Evolutionary conservation across 768 basidiomycete genomes (phyloP), one percentile per base, ranked within the genome.

Genomic region (Cystofilobasidium ferigula): DNA sequence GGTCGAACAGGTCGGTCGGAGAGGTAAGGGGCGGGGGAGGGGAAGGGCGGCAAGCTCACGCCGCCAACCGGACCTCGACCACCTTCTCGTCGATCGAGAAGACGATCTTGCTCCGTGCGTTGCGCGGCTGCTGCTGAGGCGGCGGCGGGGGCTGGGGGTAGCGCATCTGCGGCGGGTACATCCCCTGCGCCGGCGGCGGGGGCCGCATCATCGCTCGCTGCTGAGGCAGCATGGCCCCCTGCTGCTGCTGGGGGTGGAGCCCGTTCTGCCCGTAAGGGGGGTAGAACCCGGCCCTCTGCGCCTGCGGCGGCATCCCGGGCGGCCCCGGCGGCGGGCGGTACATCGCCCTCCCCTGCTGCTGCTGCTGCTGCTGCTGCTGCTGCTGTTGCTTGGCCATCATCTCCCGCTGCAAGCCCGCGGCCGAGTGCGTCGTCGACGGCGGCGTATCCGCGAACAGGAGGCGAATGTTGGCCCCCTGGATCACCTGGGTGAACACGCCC

Each of bases 391-490:
- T 20, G n/a, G 79, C 78, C 48, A 74, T 71, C 68, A 79, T 79
- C 57, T 75, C 72, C 59, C 75, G 79, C 63, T 75, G 77, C 59
- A 76, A 77, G 57, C 58, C 54, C 35, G 72, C 74, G 38, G 81
- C 78, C 2, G 82, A 77, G 70, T 86, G 85, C n/a, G 84, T 84
- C 24, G 86, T 81, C 0, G 91, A 89, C 0, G 91, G 86, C 0
- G 91, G 92, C 3, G 88, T 88, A 76, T 98, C 95, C 57, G 93
- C 88, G 73, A 97, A 98, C 51, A 99, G 79, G 60, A 91, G 81
- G 16, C 89, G 85, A 40, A 98, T 80, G 74, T 92, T 90, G 61
- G 54, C 57, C 7, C 70, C 69, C 20, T 65, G 59, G 61, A 97
- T 95, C 71, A 99, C 88, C 79, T 99, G 95, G 30, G 88, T 85